phyloP scores from a whole-genome alignment of 2,329 filamentous ascomycete genomes.

The Colletotrichum cereale region DNA sequence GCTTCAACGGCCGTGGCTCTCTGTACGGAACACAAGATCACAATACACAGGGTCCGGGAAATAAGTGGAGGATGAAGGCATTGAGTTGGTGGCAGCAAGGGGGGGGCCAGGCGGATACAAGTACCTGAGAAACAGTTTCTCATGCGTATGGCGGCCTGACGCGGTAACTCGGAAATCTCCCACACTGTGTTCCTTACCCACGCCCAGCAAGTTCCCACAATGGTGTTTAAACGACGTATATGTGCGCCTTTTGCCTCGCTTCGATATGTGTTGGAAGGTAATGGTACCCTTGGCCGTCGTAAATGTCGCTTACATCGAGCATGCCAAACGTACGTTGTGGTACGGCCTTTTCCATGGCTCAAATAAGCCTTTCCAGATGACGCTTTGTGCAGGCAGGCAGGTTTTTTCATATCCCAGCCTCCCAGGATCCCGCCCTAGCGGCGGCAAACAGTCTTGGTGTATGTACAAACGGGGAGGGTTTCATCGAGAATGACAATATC shows the following conservation, averaged over 20 bases:
- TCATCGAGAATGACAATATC: not conserved
- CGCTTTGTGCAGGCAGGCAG: not conserved
- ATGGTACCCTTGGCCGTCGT: not conserved
- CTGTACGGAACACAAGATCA: not conserved
- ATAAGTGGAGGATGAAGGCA: conserved; percentile 2
- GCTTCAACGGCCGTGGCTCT: not conserved
- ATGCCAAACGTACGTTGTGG: too few species aligned
- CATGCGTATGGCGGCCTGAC: conserved; percentile 13
- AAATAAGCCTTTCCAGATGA: not conserved
- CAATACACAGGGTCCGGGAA: not conserved
- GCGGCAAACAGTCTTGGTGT: too few species aligned
- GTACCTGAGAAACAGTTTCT: conserved; percentile 33
- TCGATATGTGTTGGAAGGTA: not conserved
- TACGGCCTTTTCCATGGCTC: too few species aligned
- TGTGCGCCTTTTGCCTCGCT: not conserved
- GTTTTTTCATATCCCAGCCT: too few species aligned
- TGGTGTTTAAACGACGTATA: conserved; percentile 6
- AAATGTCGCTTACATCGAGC: not conserved
- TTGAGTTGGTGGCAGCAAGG: conserved; percentile 3
- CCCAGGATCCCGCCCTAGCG: not conserved
- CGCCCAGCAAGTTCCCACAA: not conserved
- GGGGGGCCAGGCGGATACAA: not conserved
- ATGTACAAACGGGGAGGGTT: not conserved
- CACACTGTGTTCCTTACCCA: conserved; percentile 32
- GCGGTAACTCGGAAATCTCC: conserved; percentile 3